These are phyloP conservation scores for Calendula officinalis DNA, from an alignment of 129 eudicot genomes.

Conservation along the genomic window DNA sequence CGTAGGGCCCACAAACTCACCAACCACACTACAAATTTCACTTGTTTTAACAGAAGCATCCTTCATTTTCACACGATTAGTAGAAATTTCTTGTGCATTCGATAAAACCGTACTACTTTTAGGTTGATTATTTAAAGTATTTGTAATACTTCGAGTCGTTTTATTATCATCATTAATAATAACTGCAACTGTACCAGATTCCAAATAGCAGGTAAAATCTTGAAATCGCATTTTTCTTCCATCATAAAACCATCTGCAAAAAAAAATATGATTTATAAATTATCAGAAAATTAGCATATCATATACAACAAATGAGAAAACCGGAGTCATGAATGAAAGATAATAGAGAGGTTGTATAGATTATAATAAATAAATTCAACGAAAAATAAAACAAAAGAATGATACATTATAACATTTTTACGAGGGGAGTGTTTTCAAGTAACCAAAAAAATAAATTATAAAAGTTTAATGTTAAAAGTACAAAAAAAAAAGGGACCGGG, in stretches of 20 bases:
- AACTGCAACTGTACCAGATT: not conserved
- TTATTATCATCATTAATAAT: slow-evolving; percentile 17
- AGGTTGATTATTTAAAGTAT: too few relatives aligned
- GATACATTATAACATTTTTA: too few relatives aligned
- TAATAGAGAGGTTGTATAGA: too few relatives aligned
- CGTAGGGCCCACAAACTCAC: slow-evolving; percentile 21
- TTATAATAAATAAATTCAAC: too few relatives aligned
- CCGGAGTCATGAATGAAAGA: not conserved
- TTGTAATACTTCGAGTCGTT: not conserved
- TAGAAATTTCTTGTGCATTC: slow-evolving; percentile 27
- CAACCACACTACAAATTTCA: slow-evolving; percentile 20
- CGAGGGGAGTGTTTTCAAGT: too few relatives aligned
- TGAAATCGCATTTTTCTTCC: slow-evolving; percentile 71
- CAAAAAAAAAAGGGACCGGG: too few relatives aligned
- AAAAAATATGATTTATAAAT: too few relatives aligned
- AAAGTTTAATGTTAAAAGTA: too few relatives aligned
- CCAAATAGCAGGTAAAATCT: slow-evolving; percentile 53
- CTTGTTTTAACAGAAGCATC: slow-evolving; percentile 24
- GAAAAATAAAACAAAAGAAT: too few relatives aligned
- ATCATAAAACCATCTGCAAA: slow-evolving; percentile 89
- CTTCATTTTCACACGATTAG: slow-evolving; percentile 27
- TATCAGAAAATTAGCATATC: not conserved
- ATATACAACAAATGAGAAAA: not conserved
- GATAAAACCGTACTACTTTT: too few relatives aligned
- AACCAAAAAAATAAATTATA: too few relatives aligned